Percentiles rank a stretch among this genome's conserved stretches.
phyloP scores from a whole-genome alignment of 2,329 filamentous ascomycete species.

The Chalaropsis thielavioides region DNA sequence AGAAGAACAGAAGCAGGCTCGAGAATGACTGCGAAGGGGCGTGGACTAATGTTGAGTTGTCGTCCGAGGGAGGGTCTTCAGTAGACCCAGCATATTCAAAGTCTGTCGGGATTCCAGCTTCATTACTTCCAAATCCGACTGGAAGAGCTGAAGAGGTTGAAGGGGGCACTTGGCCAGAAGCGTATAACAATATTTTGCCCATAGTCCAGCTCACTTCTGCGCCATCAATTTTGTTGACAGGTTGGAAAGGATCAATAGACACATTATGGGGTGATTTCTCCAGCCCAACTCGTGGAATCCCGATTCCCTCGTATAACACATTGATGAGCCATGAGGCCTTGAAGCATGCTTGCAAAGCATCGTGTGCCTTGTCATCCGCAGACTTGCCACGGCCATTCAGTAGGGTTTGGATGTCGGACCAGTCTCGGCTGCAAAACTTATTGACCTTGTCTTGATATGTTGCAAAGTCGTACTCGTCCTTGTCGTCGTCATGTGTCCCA shows the following conservation, averaged over 20 bases:
- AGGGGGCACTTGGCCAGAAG: slow-evolving; percentile 70
- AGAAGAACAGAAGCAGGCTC: slow-evolving; percentile 60
- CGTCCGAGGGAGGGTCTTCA: slow-evolving; percentile 23
- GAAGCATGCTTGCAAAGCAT: slow-evolving; percentile 82
- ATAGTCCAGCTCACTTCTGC: slow-evolving; percentile 95
- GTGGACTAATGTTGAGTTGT: slow-evolving; percentile 51
- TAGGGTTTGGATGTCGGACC: slow-evolving; percentile 58
- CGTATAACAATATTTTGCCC: slow-evolving; percentile 91
- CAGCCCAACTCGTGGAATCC: slow-evolving; percentile 70
- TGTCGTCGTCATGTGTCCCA: slow-evolving; percentile 39
- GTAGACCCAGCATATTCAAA: slow-evolving; percentile 62
- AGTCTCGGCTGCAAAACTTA: slow-evolving; percentile 72
- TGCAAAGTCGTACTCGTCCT: slow-evolving; percentile 46
- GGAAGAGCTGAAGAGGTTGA: slow-evolving; percentile 41
- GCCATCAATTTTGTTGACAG: slow-evolving; percentile 79
- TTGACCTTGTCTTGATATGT: slow-evolving; percentile 77
- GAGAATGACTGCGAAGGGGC: slow-evolving; percentile 55
- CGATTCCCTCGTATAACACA: slow-evolving; percentile 88
- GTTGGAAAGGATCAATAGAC: slow-evolving; percentile 69
- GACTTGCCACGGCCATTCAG: slow-evolving; percentile 54
- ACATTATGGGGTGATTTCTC: slow-evolving; percentile 52
- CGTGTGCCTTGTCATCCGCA: slow-evolving; percentile 61
- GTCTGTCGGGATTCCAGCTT: slow-evolving; percentile 49
- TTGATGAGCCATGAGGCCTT: slow-evolving; percentile 98
- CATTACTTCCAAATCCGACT: slow-evolving; percentile 86